Base-by-base conservation (phyloP, 139 green algal species). In the Diplosphaera chodatii region DNA sequence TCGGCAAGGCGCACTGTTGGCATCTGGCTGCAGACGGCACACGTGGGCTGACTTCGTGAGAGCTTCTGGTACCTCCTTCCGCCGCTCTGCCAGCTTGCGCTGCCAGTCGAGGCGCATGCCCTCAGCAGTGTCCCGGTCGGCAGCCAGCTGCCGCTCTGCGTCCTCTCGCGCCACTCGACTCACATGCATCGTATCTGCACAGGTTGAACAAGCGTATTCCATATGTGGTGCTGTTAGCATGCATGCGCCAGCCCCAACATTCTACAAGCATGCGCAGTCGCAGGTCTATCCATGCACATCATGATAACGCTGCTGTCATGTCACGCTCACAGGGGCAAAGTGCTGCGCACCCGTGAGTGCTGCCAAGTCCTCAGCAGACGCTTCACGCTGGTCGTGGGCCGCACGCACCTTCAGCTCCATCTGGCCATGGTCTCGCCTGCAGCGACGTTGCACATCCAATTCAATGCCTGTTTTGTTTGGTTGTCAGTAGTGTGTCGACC, bases 71-170 rank as follows among this genome's bases (percentile, higher is more conserved):
- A 91, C 86, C 87, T 95, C 90, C 4, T 86, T 87, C n/a, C 87
- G 74, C 27, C 81, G 71, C 69, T 89, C 76, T 30, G 75, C 75
- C 5, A 86, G 75, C 72, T 87, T 88, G 59, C 74, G 75, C 40
- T 69, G 65, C 82, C 82, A 87, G 78, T 85, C 81, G 27, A 68
- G 64, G 8, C 69, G 66, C 3, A 83, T 86, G 66, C 92, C 84
- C 40, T 92, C 85, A 23, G 84, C 70, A 77, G 90, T 89, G 29
- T 66, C 71, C 69, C 74, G 72, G 32, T 68, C 75, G 40, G 81
- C 76, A 1, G 77, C 83, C 29, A 96, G 82, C 59, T 94, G 81
- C 3, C 85, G 85, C 77, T 96, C 89, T 4, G 85, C 83, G 25
- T 84, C 71, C 77, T 96, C 91, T 68, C 87, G 87, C 20, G 78